phyloP scores from a whole-genome alignment of 257 asterid species.

The Orobanche coerulescens region DNA sequence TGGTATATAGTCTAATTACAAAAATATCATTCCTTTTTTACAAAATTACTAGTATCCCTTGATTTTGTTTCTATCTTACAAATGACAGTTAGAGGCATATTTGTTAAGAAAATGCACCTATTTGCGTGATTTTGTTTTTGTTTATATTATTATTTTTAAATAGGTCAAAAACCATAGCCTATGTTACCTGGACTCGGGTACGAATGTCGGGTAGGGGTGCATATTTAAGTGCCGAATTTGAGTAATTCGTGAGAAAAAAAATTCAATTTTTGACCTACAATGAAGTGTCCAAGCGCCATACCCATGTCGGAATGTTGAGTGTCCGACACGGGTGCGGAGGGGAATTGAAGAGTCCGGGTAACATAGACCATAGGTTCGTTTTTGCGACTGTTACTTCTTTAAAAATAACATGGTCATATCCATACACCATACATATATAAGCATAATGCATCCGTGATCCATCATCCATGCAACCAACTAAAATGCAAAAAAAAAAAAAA shows the following conservation, averaged over 20 bases:
- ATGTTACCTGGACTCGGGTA: too few relatives aligned
- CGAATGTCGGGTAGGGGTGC: too few relatives aligned
- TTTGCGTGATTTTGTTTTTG: too few relatives aligned
- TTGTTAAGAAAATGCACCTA: not conserved
- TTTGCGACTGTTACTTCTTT: not conserved
- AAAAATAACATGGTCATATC: conserved; percentile 7
- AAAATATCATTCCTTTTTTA: not conserved
- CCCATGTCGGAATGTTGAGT: too few relatives aligned
- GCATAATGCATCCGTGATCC: not conserved
- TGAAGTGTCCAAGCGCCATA: too few relatives aligned
- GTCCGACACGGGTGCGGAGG: too few relatives aligned
- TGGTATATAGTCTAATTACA: not conserved
- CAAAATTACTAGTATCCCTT: not conserved
- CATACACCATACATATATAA: conserved; percentile 15
- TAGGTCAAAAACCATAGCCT: too few relatives aligned
- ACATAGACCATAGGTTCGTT: too few relatives aligned
- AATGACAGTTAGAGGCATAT: not conserved
- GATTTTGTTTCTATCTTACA: not conserved
- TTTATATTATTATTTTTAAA: not conserved
- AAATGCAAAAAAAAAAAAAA: conserved; percentile 14
- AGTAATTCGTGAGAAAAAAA: too few relatives aligned
- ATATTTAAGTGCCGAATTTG: too few relatives aligned
- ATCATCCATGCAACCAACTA: conserved; percentile 2
- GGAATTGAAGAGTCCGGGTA: too few relatives aligned
- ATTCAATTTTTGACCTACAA: too few relatives aligned